Conservation (phyloP, 192 early-diverging fungal genomes). For the Coemansia sp. region DNA sequence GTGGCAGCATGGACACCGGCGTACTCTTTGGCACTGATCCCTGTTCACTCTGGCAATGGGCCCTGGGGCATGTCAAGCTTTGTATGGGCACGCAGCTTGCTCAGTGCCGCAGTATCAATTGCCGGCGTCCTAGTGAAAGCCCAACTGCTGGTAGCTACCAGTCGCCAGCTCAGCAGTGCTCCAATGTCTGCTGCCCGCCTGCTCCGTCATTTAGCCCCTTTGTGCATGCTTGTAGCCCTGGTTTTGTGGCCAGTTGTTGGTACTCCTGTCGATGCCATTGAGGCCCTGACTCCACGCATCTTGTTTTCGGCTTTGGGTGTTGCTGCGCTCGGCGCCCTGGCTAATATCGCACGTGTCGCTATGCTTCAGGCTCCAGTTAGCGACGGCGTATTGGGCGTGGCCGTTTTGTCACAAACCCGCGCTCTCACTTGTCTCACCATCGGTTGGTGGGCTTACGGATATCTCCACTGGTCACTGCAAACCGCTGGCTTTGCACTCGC, state of each 20-base stretch:
- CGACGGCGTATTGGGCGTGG: conserved; percentile 37
- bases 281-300: conserved; percentile 8
- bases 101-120: conserved; percentile 15
- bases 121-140: conserved; percentile 15
- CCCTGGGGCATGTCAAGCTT: background rate
- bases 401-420: conserved; percentile 17
- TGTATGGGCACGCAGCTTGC: conserved; percentile 4
- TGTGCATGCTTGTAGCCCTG: conserved; percentile 34
- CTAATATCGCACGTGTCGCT: conserved; percentile 14
- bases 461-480: conserved; percentile 19
- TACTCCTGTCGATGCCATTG: conserved; percentile 21
- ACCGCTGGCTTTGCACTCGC: conserved; percentile 23
- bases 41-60: background rate
- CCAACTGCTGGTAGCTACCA: conserved; percentile 12
- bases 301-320: conserved; percentile 21
- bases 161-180: conserved; percentile 9
- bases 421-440: conserved; percentile 30
- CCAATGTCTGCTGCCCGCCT: conserved; percentile 23
- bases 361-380: conserved; percentile 20
- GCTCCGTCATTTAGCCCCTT: conserved; percentile 36
- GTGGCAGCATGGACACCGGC: conserved; percentile 31
- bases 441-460: conserved; percentile 51
- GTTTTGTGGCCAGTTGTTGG: conserved; percentile 43
- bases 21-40: conserved; percentile 9
- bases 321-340: conserved; percentile 24